Conservation (phyloP, 495 filamentous ascomycete species). For the Xylaria acuta region DNA sequence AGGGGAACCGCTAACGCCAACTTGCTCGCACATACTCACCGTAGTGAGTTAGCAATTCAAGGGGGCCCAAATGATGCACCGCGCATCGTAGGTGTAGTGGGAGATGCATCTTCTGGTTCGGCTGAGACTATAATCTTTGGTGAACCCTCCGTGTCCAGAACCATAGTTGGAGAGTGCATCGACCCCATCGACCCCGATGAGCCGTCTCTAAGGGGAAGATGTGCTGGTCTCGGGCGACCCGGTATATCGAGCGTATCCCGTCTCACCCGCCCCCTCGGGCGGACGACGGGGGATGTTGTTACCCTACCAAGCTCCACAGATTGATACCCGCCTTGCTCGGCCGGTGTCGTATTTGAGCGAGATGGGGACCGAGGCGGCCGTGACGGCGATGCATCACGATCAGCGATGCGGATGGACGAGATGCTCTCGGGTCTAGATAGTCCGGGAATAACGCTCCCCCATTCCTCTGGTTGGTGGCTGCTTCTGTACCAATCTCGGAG, state of each 20-base stretch:
- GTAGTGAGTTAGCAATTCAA: neutral
- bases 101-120: conserved; percentile 26
- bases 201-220: conserved; percentile 4
- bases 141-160: conserved; percentile 18
- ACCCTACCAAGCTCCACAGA: conserved; percentile 22
- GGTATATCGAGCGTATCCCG: conserved; percentile 43
- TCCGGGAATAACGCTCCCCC: conserved; percentile 23
- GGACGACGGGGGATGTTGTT: conserved; percentile 22
- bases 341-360: conserved; percentile 34
- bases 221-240: neutral
- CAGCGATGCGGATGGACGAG: conserved; percentile 27
- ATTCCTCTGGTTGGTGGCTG: conserved; percentile 29
- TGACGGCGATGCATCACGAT: conserved; percentile 26
- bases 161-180: neutral
- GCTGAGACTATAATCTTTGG: conserved; percentile 28
- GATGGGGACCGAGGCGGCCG: conserved; percentile 23
- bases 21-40: neutral
- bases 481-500: conserved; percentile 50
- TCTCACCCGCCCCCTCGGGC: conserved; percentile 30
- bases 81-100: neutral
- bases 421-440: conserved; percentile 38
- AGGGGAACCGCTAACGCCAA: neutral
- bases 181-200: conserved; percentile 10
- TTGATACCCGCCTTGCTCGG: conserved; percentile 3
- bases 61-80: neutral